Evolutionary conservation across 176 grass and related monocot genomes (phyloP), one percentile per base, ranked within the genome.

Genomic region (Saccharum spontaneum): DNA sequence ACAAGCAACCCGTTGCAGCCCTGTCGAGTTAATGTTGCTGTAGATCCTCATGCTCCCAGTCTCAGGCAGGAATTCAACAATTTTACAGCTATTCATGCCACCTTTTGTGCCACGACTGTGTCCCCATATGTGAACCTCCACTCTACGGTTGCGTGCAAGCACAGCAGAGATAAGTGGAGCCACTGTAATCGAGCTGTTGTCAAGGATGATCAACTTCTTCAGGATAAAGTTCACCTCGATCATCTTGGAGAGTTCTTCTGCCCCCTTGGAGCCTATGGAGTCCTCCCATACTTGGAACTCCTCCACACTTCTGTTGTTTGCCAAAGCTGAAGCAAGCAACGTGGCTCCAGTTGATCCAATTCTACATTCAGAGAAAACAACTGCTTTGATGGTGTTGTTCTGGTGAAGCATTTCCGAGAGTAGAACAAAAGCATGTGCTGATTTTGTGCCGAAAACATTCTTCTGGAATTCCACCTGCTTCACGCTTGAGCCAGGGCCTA

Each of bases 211-310:
- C 68, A 98, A 70, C 75, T 90, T 39, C 78, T 90, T 94, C 69
- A 98, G 77, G 10, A 90, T 65, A 86, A 83, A 86, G 33, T 98
- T 98, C 83, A 90, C 89, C 80, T 98, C 96, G 71, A 98, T 95
- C 93, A 94, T 90, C 77, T 90, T 90, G 67, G 93, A 90, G 62
- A 98, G 88, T 68, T 95, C 96, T 83, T 98, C 93, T 36, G 96
- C 96, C 67, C 96, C 96, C 38, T 89, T 90, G 4, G 93, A 87
- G 8, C 91, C 87, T 14, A 94, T 90, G 38, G 91, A 94, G 65
- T 98, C 93, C 55, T 98, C 93, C 93, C 91, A 95, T 83, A 95
- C 59, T 62, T 95, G 96, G 55, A 98, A 63, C 71, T 98, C 96
- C 87, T 98, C 93, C 60, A 98, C 85, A 0, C 78, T 90, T 34